Percentiles rank a stretch among this genome's conserved stretches.
Conservation (phyloP, 1,284 basidiomycete genomes). For the Xerocomus minutiporus region DNA sequence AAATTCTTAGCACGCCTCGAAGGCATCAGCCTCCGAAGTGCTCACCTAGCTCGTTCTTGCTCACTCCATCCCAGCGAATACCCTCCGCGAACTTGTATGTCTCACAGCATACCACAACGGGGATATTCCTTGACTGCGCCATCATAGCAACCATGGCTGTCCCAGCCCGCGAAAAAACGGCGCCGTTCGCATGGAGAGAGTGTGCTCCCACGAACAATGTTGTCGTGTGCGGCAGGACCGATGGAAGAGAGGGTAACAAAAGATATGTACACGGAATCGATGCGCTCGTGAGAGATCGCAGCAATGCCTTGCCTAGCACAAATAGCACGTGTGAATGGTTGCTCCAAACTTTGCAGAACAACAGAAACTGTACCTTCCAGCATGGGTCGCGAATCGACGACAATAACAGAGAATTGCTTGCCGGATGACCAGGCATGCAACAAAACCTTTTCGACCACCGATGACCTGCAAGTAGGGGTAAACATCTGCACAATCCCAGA, state of each 20-base stretch:
- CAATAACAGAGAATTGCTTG: constrained; percentile 82
- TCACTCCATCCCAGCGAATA: constrained; percentile 91
- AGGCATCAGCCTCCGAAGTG: not conserved
- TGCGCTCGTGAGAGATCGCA: constrained; percentile 67
- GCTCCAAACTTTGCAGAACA: not conserved
- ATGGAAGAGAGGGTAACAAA: constrained; percentile 83
- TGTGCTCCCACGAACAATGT: constrained; percentile 91
- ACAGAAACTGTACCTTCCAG: constrained; percentile 65
- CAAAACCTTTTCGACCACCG: constrained; percentile 89
- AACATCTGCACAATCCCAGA: constrained; percentile 6
- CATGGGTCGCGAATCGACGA: constrained; percentile 93
- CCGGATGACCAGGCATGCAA: constrained; percentile 72
- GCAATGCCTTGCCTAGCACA: constrained; percentile 68
- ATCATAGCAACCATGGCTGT: constrained; percentile 97
- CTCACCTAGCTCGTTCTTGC: constrained; percentile 91
- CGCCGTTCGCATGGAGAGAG: constrained; percentile 91
- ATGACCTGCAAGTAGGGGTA: constrained; percentile 59
- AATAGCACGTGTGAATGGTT: constrained; percentile 5
- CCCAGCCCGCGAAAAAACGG: constrained; percentile 90
- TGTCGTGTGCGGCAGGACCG: constrained; percentile 76
- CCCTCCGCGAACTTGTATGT: constrained; percentile 98
- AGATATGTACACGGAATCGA: constrained; percentile 89
- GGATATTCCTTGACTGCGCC: constrained; percentile 84
- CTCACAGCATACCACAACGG: constrained; percentile 95
- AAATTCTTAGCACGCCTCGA: constrained; percentile 6